Conservation (phyloP, 192 early-diverging fungal genomes). For the Backusella parvicylindrica region DNA sequence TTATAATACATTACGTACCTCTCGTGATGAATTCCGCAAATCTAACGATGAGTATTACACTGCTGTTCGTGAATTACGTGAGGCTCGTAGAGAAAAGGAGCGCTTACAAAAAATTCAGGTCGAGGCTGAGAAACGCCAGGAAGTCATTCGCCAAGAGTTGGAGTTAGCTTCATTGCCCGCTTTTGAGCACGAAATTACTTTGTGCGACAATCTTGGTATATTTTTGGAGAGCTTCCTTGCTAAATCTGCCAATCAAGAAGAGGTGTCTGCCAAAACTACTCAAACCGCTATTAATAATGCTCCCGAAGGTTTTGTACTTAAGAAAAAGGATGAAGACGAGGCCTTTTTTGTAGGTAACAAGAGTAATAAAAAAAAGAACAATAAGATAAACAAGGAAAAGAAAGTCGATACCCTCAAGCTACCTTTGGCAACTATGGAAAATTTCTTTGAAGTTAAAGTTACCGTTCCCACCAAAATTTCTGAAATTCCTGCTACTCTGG, state of each 20-base stretch:
- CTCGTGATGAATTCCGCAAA: slow-evolving; percentile 67
- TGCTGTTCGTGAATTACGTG: slow-evolving; percentile 65
- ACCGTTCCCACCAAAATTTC: slow-evolving; percentile 68
- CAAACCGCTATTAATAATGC: slow-evolving; percentile 33
- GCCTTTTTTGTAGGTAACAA: slow-evolving; percentile 71
- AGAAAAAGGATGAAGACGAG: slow-evolving; percentile 77
- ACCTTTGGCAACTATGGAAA: slow-evolving; percentile 73
- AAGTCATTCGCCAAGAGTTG: slow-evolving; percentile 67
- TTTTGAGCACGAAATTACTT: slow-evolving; percentile 79
- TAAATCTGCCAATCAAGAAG: slow-evolving; percentile 45
- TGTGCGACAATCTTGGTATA: slow-evolving; percentile 75
- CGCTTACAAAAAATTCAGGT: slow-evolving; percentile 63
- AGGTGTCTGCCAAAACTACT: not conserved
- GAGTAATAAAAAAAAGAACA: slow-evolving; percentile 58
- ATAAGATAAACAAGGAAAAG: slow-evolving; percentile 45
- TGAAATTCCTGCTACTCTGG: slow-evolving; percentile 68
- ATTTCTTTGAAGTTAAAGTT: slow-evolving; percentile 77
- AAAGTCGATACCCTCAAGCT: slow-evolving; percentile 53
- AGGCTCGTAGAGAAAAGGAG: slow-evolving; percentile 60
- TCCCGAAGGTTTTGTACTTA: slow-evolving; percentile 75
- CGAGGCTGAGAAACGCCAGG: slow-evolving; percentile 64
- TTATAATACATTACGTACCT: slow-evolving; percentile 59
- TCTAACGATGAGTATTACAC: slow-evolving; percentile 72
- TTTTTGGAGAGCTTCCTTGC: slow-evolving; percentile 54
- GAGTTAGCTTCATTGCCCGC: slow-evolving; percentile 88